Base-by-base conservation (phyloP, 192 early-diverging fungal species). In the Coemansia sp. region DNA sequence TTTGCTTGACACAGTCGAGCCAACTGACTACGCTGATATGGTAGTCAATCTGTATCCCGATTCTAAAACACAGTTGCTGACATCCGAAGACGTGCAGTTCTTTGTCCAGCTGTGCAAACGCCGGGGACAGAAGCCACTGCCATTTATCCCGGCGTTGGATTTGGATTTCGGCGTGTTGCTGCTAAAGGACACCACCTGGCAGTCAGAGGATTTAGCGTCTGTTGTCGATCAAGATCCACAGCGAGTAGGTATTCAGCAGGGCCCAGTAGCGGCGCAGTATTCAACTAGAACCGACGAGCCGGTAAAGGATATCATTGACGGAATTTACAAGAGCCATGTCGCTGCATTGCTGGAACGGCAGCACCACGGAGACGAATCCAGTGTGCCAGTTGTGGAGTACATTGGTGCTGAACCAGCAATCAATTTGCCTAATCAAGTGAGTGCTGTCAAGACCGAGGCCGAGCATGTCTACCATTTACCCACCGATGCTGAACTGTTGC, bases 121-220 rank as follows among this genome's bases (percentile, higher is more conserved):
- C 0, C 54, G 87, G 49, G 88, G 88, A 43, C 89, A 91, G 65
- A 96, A 94, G 81, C 94, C 93, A 6, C 88, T 93, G 10, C 91
- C 95, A 27, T 96, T 94, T 78, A 89, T 98, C 52, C 90, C 92
- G 10, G 85, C 89, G 12, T 69, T 98, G 24, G 94, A 96, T 68
- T 87, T 89, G 49, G 89, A 92, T 73, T 94, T 98, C 82, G 92
- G 92, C 66, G 82, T 88, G 38, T 91, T 93, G 87, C 87, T 95
- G 82, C 90, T 90, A 54, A 96, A 94, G 83, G 91, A 93, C 73
- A 92, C 88, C 7, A 71, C 90, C 29, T 94, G 94, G 95, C 92
- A 94, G 71, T 89, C 89, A 2, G 93, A 98, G 64, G 87, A 94
- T 59, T 68, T 96, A 7, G 89, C 89, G 50, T 87, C 92, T 16